phyloP scores from a whole-genome alignment of 208 protist species.

The Acanthamoeba sp. region DNA sequence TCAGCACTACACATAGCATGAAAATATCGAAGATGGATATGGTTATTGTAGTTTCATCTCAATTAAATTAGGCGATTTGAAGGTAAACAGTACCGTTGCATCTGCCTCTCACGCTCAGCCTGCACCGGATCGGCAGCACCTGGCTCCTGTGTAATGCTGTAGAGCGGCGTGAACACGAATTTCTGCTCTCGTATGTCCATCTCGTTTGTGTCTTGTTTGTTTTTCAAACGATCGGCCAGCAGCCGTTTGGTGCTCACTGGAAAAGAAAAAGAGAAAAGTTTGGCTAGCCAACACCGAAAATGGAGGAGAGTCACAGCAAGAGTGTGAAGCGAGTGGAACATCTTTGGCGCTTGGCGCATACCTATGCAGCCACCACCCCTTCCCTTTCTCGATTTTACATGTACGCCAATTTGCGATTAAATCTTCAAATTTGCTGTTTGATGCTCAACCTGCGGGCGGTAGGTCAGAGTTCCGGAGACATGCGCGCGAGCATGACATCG shows the following conservation, averaged over 20 bases:
- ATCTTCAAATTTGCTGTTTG: neutral
- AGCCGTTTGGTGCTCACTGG: no score
- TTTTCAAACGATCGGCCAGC: no score
- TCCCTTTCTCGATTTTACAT: conserved; percentile 30
- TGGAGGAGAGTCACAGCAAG: neutral
- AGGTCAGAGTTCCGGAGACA: neutral
- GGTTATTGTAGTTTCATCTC: neutral
- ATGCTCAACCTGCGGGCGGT: neutral
- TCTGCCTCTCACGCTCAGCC: neutral
- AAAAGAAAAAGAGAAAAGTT: neutral
- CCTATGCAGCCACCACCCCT: neutral
- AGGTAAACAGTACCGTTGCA: neutral
- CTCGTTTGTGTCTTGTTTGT: no score
- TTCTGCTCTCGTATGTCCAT: neutral
- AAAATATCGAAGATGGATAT: neutral
- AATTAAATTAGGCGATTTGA: neutral
- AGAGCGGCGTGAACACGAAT: neutral
- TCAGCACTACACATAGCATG: neutral
- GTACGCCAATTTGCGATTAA: neutral
- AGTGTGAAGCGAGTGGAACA: neutral
- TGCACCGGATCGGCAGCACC: neutral
- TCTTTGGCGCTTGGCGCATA: neutral
- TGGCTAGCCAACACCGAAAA: neutral
- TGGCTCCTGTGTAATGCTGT: neutral
- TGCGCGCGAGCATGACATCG: neutral